Evolutionary conservation across 805 yeast genomes (phyloP).

Genomic region (Zygoascus flipseniorum): DNA sequence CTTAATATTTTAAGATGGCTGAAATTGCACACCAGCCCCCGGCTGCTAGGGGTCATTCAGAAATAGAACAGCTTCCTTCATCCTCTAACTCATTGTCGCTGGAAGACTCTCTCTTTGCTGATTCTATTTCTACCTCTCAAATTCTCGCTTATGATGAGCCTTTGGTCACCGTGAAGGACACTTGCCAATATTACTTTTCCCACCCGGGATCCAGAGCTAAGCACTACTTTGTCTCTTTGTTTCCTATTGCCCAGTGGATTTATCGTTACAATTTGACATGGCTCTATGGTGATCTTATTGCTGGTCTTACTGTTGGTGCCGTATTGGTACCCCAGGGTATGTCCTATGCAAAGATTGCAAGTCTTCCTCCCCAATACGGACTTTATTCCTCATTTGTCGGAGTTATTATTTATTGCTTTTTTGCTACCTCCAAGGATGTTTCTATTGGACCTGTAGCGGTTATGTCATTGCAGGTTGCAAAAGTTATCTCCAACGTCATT

Average conservation of each 20-base stretch:
- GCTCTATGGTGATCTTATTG: constrained; percentile 75
- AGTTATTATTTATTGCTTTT: constrained; percentile 77
- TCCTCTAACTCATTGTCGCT: neutral
- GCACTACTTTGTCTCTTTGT: constrained; percentile 51
- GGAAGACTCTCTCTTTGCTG: neutral
- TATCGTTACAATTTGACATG: constrained; percentile 72
- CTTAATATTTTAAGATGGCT: no score
- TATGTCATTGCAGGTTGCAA: constrained; percentile 80
- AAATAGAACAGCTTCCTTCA: neutral
- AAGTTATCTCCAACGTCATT: constrained; percentile 60
- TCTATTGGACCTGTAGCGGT: constrained; percentile 97
- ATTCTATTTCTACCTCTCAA: neutral
- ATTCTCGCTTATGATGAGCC: constrained; percentile 12
- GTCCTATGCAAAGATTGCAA: constrained; percentile 89
- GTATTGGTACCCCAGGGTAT: constrained; percentile 92
- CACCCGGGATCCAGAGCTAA: constrained; percentile 35
- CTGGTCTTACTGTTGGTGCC: constrained; percentile 89
- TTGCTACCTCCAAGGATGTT: constrained; percentile 93
- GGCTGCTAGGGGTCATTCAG: no score
- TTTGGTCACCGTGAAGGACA: constrained; percentile 8
- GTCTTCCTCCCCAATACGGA: constrained; percentile 74
- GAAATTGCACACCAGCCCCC: no score
- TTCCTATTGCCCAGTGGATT: constrained; percentile 81
- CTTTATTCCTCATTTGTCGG: constrained; percentile 89
- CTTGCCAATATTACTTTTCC: constrained; percentile 2